Evolutionary conservation across 768 basidiomycete species (phyloP), one percentile per base, ranked within the genome.

Genomic region (Leucogyrophana mollusca): DNA sequence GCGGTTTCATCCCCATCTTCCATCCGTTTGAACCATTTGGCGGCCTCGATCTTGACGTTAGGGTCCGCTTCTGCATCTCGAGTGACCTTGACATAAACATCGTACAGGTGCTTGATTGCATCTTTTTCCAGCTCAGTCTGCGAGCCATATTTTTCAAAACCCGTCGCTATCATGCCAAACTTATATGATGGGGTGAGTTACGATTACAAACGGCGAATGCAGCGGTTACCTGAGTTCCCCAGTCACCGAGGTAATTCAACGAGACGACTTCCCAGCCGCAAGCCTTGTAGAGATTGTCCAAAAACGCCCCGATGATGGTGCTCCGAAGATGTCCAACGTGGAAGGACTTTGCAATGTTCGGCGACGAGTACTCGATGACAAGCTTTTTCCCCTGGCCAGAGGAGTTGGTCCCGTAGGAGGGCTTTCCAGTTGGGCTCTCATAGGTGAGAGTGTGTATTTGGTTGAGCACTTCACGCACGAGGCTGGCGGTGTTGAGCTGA

Each of bases 241-340:
- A 98, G 61, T 97, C 95, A 2, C 95, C 95, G 13, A 97, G 79
- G 64, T 99, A 99, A 64, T 99, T 99, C 68, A 97, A 72, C 2
- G 87, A 78, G 30, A 80, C 66, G n/a, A 94, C 93, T 6, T 92
- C 80, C 94, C 92, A 98, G 13, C 95, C 94, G 57, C 87, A 91
- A 6, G 90, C 79, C 60, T 84, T 86, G 74, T 98, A 95, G 34
- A 97, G 57, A 68, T 97, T 97, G 9, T 80, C 74, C 48, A 97
- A 67, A 73, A 96, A 96, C 0, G 90, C 87, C n/a, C 95, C 95
- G 60, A 98, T 95, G 65, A 99, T 99, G n/a, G 95, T 99, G 44
- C 91, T 94, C 32, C 95, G 80, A 49, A 98, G 70, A 67, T 98
- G 95, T 11, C 95, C 96, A 43, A 96, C 94, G 56, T 99, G 95